Evolutionary conservation across 257 asterid genomes (phyloP).

Genomic region (Salvia miltiorrhiza): DNA sequence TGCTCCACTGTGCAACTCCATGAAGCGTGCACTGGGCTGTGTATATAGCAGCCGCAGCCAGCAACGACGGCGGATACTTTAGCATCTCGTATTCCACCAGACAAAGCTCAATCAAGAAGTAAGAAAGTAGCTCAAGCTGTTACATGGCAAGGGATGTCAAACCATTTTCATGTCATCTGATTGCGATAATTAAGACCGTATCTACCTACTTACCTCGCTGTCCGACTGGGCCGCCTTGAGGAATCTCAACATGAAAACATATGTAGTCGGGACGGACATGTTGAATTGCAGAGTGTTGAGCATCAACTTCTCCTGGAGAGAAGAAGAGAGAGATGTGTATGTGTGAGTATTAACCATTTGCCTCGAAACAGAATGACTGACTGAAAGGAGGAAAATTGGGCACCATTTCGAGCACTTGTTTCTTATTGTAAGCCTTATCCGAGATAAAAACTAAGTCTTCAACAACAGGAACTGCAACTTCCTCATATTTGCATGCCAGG

Average conservation of each 20-base stretch:
- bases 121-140: conserved; percentile 66
- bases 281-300: conserved; percentile 14
- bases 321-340: background rate
- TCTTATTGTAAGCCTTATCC: conserved; percentile 68
- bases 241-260: conserved; percentile 11
- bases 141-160: background rate
- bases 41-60: conserved; percentile 87
- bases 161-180: background rate
- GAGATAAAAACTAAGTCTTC: conserved; percentile 74
- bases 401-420: conserved; percentile 78
- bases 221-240: conserved; percentile 13
- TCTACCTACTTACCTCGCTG: background rate
- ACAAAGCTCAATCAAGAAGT: conserved; percentile 69
- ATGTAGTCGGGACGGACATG: conserved; percentile 9
- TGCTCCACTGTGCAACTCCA: conserved; percentile 66
- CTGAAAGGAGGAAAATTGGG: too few species aligned
- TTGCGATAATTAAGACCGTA: background rate
- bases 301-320: conserved; percentile 57
- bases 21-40: conserved; percentile 62
- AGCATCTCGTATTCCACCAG: conserved; percentile 81
- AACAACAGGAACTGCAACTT: conserved; percentile 70
- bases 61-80: conserved; percentile 60
- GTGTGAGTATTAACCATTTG: background rate
- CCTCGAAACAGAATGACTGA: background rate
- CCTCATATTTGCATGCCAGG: conserved; percentile 85